A percentile compares a stretch with the other conserved stretches of the same genome.
Conservation (phyloP, 2,329 filamentous ascomycete species). For the Didymella pomorum region DNA sequence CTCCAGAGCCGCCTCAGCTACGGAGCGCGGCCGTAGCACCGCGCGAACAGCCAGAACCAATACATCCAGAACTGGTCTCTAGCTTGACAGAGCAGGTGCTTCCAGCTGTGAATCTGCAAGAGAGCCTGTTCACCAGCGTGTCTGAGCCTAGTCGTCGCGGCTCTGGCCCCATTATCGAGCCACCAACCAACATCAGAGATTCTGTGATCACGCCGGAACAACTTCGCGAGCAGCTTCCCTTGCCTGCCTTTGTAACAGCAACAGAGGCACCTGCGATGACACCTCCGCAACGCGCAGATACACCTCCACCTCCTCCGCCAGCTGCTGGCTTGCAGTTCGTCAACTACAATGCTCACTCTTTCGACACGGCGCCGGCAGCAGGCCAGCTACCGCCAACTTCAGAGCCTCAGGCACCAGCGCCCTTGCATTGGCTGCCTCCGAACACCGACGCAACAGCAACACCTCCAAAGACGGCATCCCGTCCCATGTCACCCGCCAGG, state of each 20-base stretch:
- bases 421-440: constrained; percentile 46
- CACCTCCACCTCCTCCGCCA: constrained; percentile 50
- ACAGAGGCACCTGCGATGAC: constrained; percentile 30
- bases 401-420: constrained; percentile 27
- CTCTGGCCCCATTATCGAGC: constrained; percentile 33
- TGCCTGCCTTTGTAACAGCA: constrained; percentile 41
- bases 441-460: constrained; percentile 31
- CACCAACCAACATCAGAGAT: constrained; percentile 42
- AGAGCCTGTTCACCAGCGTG: background rate
- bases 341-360: constrained; percentile 39
- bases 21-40: constrained; percentile 32
- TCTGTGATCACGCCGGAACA: constrained; percentile 47
- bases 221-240: constrained; percentile 47
- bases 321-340: constrained; percentile 44
- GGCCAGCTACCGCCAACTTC: background rate
- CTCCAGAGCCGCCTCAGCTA: constrained; percentile 37
- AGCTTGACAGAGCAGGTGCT: constrained; percentile 15
- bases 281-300: constrained; percentile 47
- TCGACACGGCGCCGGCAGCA: constrained; percentile 18
- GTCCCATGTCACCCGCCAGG: constrained; percentile 40
- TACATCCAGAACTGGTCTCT: constrained; percentile 23
- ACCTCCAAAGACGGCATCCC: constrained; percentile 15
- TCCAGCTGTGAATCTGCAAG: background rate
- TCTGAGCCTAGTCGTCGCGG: constrained; percentile 27
- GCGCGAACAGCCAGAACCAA: constrained; percentile 42